Base-by-base conservation (phyloP, 352 stramenopile genomes). In the Pythium brassicae region DNA sequence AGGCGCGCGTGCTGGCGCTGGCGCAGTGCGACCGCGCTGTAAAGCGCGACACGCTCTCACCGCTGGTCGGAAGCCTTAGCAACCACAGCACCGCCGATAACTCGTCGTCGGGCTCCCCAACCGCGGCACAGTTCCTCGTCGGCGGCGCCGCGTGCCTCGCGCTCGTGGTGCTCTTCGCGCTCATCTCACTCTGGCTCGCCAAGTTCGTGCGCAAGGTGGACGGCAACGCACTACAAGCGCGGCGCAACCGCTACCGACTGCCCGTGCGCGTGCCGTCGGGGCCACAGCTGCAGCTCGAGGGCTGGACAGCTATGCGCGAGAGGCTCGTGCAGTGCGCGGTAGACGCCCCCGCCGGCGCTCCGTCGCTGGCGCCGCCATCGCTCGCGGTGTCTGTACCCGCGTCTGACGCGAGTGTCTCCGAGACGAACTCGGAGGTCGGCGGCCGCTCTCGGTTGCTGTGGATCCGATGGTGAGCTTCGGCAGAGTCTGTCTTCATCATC, bases 291-390 rank as follows among this genome's bases (percentile, higher is more conserved):
- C n/a, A 45, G 23, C 58, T 64, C 20, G 39, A 39, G 6, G 58
- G 58, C 43, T 64, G 58, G 58, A 64, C 35, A 17, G 22, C 51
- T 20, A 64, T 64, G 58, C 58, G 51, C 37, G 50, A 64, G 58
- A 52, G 48, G 32, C 52, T 64, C 35, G 52, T 59, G 35, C 35
- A 55, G 35, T 49, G 37, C 11, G 15, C 4, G 0, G 39, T 17
- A 14, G 37, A 19, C 23, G 37, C 35, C 19, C 2, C 25, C 1
- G 20, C 20, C 12, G 7, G 17, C 2, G 50, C 39, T 1, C 22
- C 50, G 23, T 32, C 49, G 32, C 57, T 62, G 10, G 57, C 57
- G n/a, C 57, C 57, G 42, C 27, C 17, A 19, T 32, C 42, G 20
- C 17, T 34, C 15, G 10, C 25, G 6, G 14, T 19, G 2, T 46